phyloP scores from a whole-genome alignment of 2,329 filamentous ascomycete species.

The Talaromyces albobiverticillius region DNA sequence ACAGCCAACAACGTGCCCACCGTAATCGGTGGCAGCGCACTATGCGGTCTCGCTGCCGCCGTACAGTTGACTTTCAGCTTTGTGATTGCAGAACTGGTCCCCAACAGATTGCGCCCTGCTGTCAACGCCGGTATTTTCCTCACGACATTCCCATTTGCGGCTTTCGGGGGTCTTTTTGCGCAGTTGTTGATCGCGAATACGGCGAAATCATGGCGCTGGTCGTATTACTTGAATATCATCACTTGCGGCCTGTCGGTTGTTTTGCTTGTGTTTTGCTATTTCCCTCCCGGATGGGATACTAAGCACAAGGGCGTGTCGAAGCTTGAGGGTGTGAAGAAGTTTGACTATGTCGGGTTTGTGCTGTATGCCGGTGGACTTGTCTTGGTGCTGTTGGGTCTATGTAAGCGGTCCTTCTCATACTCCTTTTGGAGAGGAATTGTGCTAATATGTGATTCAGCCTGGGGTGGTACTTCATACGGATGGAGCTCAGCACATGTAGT shows the following conservation, averaged over 20 bases:
- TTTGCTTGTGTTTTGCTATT: conserved; percentile 47
- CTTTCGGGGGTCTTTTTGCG: conserved; percentile 46
- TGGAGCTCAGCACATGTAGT: conserved; percentile 42
- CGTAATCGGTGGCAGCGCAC: conserved; percentile 37
- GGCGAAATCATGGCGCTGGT: conserved; percentile 47
- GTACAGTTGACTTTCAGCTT: conserved; percentile 39
- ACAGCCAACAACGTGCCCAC: conserved; percentile 35
- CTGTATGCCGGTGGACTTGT: conserved; percentile 43
- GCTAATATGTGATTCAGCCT: conserved; percentile 15
- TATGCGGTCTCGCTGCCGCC: conserved; percentile 36
- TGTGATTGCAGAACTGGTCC: conserved; percentile 38
- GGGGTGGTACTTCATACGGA: conserved; percentile 42
- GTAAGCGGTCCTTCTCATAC: conserved; percentile 12
- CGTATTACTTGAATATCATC: conserved; percentile 50
- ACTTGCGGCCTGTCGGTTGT: conserved; percentile 39
- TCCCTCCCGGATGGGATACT: conserved; percentile 46
- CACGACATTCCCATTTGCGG: conserved; percentile 28
- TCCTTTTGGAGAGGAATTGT: background rate
- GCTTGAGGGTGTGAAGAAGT: conserved; percentile 39
- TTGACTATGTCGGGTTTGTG: conserved; percentile 48
- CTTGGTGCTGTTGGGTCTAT: conserved; percentile 45
- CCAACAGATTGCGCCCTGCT: conserved; percentile 35
- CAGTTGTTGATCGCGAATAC: conserved; percentile 45
- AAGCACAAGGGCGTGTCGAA: conserved; percentile 33
- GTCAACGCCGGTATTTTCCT: conserved; percentile 33